These are phyloP conservation scores for Rhizopus delemar DNA, from an alignment of 371 early-diverging fungal genomes.

Conservation along the genomic window DNA sequence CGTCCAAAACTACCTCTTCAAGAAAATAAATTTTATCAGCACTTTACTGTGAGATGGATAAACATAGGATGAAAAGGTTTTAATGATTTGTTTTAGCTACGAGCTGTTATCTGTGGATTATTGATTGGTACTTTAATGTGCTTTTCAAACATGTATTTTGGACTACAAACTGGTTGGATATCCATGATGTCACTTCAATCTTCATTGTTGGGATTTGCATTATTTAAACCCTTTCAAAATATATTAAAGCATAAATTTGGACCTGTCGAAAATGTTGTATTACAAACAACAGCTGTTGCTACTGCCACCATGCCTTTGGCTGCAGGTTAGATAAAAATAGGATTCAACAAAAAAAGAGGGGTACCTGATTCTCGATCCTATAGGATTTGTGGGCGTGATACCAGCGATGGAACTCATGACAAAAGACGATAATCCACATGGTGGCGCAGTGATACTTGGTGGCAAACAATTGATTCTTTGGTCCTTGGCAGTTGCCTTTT, in stretches of 20 bases:
- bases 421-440: conserved; percentile 48
- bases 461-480: conserved; percentile 67
- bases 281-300: conserved; percentile 82
- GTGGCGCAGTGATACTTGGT: conserved; percentile 42
- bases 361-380: too few relatives aligned
- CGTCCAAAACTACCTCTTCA: background rate
- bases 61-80: background rate
- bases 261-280: conserved; percentile 78
- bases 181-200: conserved; percentile 88
- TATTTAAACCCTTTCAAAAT: conserved; percentile 65
- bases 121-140: conserved; percentile 72
- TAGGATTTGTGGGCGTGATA: conserved; percentile 78
- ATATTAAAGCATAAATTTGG: conserved; percentile 60
- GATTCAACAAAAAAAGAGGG: too few relatives aligned
- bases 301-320: conserved; percentile 87
- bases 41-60: conserved; percentile 27
- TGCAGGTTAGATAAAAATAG: conserved; percentile 46
- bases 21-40: conserved; percentile 6
- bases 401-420: conserved; percentile 74
- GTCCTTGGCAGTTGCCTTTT: conserved; percentile 83
- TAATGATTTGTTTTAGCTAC: conserved; percentile 33
- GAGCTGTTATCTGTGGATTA: conserved; percentile 66
- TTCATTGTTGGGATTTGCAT: conserved; percentile 74
- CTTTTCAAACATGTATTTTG: conserved; percentile 87
- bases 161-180: conserved; percentile 86